phyloP scores from a whole-genome alignment of 106 monocot species.

The Acanthochlamys bracteata region DNA sequence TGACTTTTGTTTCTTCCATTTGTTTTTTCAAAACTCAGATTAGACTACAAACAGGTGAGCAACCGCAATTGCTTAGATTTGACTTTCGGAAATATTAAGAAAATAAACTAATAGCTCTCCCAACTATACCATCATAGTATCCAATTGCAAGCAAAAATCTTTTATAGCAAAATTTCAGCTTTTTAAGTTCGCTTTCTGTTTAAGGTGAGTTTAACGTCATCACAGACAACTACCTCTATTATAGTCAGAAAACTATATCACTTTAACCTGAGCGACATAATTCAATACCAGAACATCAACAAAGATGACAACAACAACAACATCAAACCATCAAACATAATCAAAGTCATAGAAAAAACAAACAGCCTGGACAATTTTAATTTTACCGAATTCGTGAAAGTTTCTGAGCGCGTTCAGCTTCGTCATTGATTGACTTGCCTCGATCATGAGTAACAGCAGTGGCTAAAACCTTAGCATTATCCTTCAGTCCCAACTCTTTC shows the following conservation, averaged over 20 bases:
- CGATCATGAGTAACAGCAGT: slow-evolving; percentile 31
- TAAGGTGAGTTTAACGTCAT: neutral
- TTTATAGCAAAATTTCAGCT: neutral
- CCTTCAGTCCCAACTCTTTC: slow-evolving; percentile 41
- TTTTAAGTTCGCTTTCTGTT: neutral
- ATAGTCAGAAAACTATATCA: no score
- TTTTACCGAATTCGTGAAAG: slow-evolving; percentile 48
- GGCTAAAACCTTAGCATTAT: slow-evolving; percentile 73
- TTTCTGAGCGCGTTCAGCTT: slow-evolving; percentile 40
- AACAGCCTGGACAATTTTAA: neutral
- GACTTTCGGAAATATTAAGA: neutral
- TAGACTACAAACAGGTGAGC: no score
- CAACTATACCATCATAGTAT: neutral
- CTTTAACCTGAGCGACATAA: neutral
- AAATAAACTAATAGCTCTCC: neutral
- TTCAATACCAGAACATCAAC: neutral
- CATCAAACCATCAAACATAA: neutral
- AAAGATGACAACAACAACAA: neutral
- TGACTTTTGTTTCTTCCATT: no score
- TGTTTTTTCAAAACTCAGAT: no score
- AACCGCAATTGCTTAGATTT: neutral
- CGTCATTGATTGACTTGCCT: slow-evolving; percentile 27
- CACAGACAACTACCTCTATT: no score
- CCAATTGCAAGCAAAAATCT: neutral
- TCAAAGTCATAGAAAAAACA: neutral